phyloP scores from a whole-genome alignment of 371 early-diverging fungal genomes.

The Apophysomyces elegans region DNA sequence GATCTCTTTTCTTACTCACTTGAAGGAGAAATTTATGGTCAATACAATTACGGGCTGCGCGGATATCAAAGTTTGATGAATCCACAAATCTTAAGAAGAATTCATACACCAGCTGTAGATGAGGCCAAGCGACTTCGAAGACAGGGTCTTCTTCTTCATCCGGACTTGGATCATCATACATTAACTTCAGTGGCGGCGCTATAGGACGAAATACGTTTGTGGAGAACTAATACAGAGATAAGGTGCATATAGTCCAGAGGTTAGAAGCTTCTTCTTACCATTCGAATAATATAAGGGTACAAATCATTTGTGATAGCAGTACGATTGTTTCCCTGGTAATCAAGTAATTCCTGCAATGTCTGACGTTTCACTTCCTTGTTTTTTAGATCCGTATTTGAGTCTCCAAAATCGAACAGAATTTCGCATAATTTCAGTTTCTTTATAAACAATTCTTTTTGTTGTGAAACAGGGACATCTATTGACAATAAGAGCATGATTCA shows the following conservation, averaged over 20 bases:
- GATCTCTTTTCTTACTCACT: conserved; percentile 15
- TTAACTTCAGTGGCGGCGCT: conserved; percentile 88
- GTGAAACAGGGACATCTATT: conserved; percentile 75
- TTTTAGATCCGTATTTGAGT: conserved; percentile 81
- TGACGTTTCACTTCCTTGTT: conserved; percentile 96
- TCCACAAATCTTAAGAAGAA: conserved; percentile 96
- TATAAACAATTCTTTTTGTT: conserved; percentile 81
- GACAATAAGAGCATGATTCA: conserved; percentile 11
- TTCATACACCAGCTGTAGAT: conserved; percentile 94
- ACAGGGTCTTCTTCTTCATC: conserved; percentile 98
- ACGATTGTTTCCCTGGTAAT: conserved; percentile 86
- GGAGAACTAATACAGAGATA: conserved; percentile 64
- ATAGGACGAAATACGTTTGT: conserved; percentile 93
- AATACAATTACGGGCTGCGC: conserved; percentile 66
- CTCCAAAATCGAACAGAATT: conserved; percentile 94
- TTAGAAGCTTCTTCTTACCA: conserved; percentile 66
- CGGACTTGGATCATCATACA: conserved; percentile 77
- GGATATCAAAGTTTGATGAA: conserved; percentile 93
- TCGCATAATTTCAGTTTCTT: conserved; percentile 91
- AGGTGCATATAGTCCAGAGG: neutral
- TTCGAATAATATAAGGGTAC: conserved; percentile 90
- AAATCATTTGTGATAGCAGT: conserved; percentile 86
- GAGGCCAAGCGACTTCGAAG: conserved; percentile 95
- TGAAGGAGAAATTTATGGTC: conserved; percentile 47
- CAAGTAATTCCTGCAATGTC: conserved; percentile 89